Conservation (phyloP, 2,329 filamentous ascomycete genomes). For the Monosporascus ibericus region DNA sequence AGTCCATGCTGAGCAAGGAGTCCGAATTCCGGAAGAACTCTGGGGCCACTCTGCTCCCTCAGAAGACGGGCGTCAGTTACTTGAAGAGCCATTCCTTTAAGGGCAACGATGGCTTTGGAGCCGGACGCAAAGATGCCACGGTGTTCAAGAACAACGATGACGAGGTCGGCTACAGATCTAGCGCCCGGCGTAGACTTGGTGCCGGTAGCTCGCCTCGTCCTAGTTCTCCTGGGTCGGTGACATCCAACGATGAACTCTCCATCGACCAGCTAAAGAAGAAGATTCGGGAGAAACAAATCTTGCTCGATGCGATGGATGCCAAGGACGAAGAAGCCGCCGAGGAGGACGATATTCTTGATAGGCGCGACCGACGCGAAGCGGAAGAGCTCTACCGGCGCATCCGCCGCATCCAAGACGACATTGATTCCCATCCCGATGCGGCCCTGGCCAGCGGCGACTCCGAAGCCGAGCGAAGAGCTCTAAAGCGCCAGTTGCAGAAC, state of each 20-base stretch:
- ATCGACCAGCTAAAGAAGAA: conserved; percentile 88
- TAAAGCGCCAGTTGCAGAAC: conserved; percentile 85
- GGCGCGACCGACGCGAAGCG: conserved; percentile 82
- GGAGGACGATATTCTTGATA: conserved; percentile 86
- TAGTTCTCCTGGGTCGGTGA: conserved; percentile 59
- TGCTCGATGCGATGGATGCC: conserved; percentile 95
- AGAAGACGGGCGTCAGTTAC: conserved; percentile 97
- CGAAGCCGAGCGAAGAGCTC: conserved; percentile 75
- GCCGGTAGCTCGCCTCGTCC: conserved; percentile 72
- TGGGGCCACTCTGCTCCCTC: conserved; percentile 83
- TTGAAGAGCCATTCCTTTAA: conserved; percentile 93
- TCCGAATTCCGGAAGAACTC: conserved; percentile 84
- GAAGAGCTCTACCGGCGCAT: conserved; percentile 93
- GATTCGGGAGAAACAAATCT: conserved; percentile 87
- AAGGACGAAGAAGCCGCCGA: conserved; percentile 85
- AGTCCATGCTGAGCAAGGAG: conserved; percentile 81
- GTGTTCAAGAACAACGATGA: conserved; percentile 97
- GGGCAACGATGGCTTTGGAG: conserved; percentile 49
- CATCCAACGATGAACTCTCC: conserved; percentile 73
- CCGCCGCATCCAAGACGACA: conserved; percentile 86
- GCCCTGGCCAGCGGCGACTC: conserved; percentile 66
- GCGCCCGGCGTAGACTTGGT: conserved; percentile 79
- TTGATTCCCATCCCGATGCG: conserved; percentile 83
- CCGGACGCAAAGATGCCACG: conserved; percentile 83
- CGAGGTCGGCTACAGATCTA: conserved; percentile 86